A percentile compares a stretch with the other conserved stretches of the same genome.
phyloP scores from a whole-genome alignment of 306 rosid genomes.

The Leucaena leucocephala region DNA sequence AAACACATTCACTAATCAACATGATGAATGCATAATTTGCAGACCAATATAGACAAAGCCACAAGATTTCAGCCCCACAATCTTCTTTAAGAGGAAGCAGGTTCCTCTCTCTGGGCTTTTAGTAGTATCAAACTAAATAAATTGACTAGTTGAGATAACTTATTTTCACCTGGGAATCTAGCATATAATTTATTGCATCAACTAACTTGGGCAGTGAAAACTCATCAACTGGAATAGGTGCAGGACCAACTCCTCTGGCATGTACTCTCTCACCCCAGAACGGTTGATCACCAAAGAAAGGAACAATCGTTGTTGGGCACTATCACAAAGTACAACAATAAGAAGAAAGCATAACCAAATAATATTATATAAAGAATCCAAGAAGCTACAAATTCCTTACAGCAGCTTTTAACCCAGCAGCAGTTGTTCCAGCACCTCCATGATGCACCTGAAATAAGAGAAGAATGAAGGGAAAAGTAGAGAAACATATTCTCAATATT shows the following conservation, averaged over 20 bases:
- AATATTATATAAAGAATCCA: conserved; percentile 20
- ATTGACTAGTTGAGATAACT: background rate
- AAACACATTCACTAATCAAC: conserved; percentile 1
- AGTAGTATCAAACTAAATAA: background rate
- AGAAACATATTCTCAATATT: too few species aligned
- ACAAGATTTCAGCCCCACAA: background rate
- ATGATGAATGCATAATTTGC: conserved; percentile 14
- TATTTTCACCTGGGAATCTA: conserved; percentile 78
- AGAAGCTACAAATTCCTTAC: conserved; percentile 54
- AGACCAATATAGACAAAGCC: background rate
- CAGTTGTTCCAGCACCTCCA: conserved; percentile 99
- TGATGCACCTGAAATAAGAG: conserved; percentile 75
- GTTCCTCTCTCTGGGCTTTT: conserved; percentile 8
- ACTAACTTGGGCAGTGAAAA: conserved; percentile 86
- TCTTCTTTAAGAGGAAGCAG: conserved; percentile 12
- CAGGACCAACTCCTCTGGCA: conserved; percentile 94
- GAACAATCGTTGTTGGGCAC: conserved; percentile 94
- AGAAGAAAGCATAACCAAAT: conserved; percentile 29
- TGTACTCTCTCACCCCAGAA: conserved; percentile 99
- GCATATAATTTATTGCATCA: conserved; percentile 76
- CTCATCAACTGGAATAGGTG: conserved; percentile 94
- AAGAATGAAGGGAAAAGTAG: too few species aligned
- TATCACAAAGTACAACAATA: conserved; percentile 35
- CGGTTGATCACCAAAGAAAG: conserved; percentile 38
- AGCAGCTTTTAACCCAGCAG: conserved; percentile 98